Conservation (phyloP, 2,329 filamentous ascomycete genomes). For the Fusarium verticillioides region DNA sequence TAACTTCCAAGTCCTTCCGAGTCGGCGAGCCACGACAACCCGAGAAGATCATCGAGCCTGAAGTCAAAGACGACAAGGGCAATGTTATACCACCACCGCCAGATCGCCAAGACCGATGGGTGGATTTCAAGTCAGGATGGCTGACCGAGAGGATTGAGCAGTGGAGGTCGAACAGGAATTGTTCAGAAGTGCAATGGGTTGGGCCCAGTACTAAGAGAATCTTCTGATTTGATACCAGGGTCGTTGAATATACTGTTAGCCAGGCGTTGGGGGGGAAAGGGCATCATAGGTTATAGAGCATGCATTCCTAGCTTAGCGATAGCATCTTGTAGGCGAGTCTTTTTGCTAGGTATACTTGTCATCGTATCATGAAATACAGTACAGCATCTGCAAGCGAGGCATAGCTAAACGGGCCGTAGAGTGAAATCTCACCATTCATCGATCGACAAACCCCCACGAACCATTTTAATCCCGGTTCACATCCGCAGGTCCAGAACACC, state of each 20-base stretch:
- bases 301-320: constrained; percentile 8
- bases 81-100: constrained; percentile 34
- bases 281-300: constrained; percentile 25
- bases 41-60: constrained; percentile 43
- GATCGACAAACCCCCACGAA: constrained; percentile 6
- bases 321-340: background rate
- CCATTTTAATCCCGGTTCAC: constrained; percentile 22
- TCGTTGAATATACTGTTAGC: constrained; percentile 18
- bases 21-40: constrained; percentile 40
- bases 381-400: background rate
- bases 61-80: constrained; percentile 41
- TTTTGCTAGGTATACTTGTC: background rate
- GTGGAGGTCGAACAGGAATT: constrained; percentile 43
- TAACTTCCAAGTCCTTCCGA: constrained; percentile 45
- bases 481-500: constrained; percentile 3
- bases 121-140: constrained; percentile 49
- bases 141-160: constrained; percentile 40
- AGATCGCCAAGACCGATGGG: constrained; percentile 38
- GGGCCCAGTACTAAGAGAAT: constrained; percentile 48
- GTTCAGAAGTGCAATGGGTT: constrained; percentile 48
- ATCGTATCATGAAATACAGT: background rate
- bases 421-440: background rate
- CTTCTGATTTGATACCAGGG: constrained; percentile 34
- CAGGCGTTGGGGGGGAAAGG: constrained; percentile 35
- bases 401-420: background rate